These are phyloP conservation scores for Cladosporium sp. DNA, from an alignment of 2,329 filamentous ascomycete species.

Conservation along the genomic window DNA sequence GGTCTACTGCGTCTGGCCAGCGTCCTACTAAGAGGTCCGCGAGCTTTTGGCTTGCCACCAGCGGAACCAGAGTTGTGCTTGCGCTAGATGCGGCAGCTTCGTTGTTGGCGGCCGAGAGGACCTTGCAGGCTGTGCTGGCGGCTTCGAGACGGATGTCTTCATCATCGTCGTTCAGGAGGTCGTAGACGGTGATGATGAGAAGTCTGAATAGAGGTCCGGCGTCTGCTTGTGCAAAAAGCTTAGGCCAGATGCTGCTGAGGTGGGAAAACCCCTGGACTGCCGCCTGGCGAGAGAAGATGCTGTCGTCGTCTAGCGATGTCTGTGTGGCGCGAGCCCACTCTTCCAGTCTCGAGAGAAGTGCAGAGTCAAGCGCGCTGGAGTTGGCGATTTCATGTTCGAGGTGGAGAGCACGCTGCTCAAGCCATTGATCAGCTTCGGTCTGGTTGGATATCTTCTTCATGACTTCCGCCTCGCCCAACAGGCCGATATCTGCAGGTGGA, in stretches of 20 bases:
- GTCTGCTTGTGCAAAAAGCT: slow-evolving; percentile 1
- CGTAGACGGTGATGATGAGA: slow-evolving; percentile 64
- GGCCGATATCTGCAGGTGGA: background rate
- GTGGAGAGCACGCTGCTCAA: slow-evolving; percentile 3
- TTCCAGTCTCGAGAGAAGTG: background rate
- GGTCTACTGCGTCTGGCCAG: slow-evolving; percentile 14
- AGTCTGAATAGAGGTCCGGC: slow-evolving; percentile 25
- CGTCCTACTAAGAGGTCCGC: slow-evolving; percentile 28
- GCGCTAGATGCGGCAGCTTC: slow-evolving; percentile 20
- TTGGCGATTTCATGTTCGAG: background rate
- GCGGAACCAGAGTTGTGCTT: slow-evolving; percentile 38
- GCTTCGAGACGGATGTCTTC: slow-evolving; percentile 74
- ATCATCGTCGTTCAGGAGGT: slow-evolving; percentile 81
- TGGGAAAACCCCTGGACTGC: slow-evolving; percentile 22
- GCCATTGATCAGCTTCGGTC: slow-evolving; percentile 11
- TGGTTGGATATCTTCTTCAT: slow-evolving; percentile 3
- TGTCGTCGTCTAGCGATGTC: slow-evolving; percentile 20
- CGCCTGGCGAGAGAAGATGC: slow-evolving; percentile 26
- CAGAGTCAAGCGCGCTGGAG: background rate
- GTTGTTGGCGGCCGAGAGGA: slow-evolving; percentile 34
- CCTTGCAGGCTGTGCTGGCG: slow-evolving; percentile 44
- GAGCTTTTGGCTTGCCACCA: slow-evolving; percentile 43
- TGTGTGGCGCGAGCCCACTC: slow-evolving; percentile 16
- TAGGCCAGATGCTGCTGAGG: slow-evolving; percentile 18
- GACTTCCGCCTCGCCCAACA: background rate